Conservation (phyloP, 257 asterid genomes). For the Schizonepeta tenuifolia region DNA sequence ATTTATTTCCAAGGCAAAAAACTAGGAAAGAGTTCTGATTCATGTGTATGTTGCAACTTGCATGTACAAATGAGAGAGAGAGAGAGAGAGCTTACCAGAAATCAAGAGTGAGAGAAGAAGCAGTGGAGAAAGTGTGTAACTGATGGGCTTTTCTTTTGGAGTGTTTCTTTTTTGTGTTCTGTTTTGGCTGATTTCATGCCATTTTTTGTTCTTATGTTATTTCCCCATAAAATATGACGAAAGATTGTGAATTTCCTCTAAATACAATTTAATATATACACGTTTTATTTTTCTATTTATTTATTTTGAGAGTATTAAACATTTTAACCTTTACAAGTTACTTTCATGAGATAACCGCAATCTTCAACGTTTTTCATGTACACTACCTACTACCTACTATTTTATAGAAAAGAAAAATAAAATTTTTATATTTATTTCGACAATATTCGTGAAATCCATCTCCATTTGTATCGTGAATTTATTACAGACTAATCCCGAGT, state of each 20-base stretch:
- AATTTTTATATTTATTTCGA: background rate
- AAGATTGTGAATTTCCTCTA: conserved; percentile 37
- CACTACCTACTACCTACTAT: background rate
- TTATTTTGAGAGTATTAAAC: too few species aligned
- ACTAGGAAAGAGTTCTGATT: background rate
- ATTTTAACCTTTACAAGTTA: background rate
- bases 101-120: conserved; percentile 27
- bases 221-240: conserved; percentile 25
- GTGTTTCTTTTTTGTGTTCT: conserved; percentile 13
- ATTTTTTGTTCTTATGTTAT: conserved; percentile 19
- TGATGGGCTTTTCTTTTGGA: conserved; percentile 27
- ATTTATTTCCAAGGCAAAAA: background rate
- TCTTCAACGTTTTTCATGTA: conserved; percentile 4
- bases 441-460: background rate
- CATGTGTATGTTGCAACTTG: background rate
- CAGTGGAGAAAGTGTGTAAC: conserved; percentile 26
- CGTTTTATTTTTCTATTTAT: background rate
- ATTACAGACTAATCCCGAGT: too few species aligned
- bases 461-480: too few species aligned
- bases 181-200: conserved; percentile 41
- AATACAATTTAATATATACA: background rate
- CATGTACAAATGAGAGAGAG: conserved; percentile 17
- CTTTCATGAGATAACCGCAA: background rate
- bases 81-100: conserved; percentile 34
- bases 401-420: background rate